A percentile compares a stretch with the other conserved stretches of the same genome.
Evolutionary conservation across 352 stramenopile species (phyloP).

Genomic region (Phytopythium boreale): DNA sequence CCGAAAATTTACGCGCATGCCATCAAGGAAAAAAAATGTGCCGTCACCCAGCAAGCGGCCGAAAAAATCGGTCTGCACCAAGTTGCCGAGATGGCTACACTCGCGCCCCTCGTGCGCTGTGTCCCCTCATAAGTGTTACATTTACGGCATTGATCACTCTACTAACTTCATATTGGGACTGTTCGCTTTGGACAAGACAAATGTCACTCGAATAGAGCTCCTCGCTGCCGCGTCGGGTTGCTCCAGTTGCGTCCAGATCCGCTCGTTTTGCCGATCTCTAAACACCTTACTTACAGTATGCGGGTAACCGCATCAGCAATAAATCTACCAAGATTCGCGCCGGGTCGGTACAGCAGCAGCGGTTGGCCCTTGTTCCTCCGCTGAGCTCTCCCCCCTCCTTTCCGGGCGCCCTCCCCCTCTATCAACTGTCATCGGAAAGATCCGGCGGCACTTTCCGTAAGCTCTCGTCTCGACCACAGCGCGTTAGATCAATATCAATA

Average conservation of each 20-base stretch:
- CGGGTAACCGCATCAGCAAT: neutral
- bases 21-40: too few relatives aligned
- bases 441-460: conserved; percentile 1
- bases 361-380: conserved; percentile 2
- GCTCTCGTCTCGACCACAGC: neutral
- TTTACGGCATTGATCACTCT: too few relatives aligned
- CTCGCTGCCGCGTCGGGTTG: too few relatives aligned
- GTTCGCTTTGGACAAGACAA: neutral
- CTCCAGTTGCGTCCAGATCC: neutral
- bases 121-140: too few relatives aligned
- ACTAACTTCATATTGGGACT: too few relatives aligned
- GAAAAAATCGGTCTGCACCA: too few relatives aligned
- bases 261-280: neutral
- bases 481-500: neutral
- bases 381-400: neutral
- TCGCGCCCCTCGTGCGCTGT: too few relatives aligned
- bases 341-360: neutral
- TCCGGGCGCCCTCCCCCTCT: neutral
- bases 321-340: neutral
- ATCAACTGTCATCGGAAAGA: neutral
- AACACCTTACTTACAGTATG: neutral
- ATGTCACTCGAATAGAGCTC: neutral
- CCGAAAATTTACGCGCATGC: too few relatives aligned
- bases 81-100: too few relatives aligned
- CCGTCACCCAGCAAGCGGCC: too few relatives aligned